Percentiles rank a stretch among this genome's conserved stretches.
Conservation (phyloP, 345 rosid genomes). For the Melaleuca quinquenervia region DNA sequence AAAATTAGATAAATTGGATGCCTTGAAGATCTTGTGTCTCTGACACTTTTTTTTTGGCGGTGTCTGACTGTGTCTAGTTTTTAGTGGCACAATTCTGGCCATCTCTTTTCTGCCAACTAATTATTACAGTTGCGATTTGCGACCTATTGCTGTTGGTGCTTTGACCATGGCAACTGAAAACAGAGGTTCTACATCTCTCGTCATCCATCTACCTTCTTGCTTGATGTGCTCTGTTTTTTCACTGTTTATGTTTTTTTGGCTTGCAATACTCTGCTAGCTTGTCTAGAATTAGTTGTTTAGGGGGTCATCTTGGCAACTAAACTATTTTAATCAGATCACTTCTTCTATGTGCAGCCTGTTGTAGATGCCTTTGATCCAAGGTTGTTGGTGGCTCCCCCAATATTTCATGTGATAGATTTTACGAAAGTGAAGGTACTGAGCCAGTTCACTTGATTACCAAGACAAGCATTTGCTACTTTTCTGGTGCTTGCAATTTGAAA, state of each 20-base stretch:
- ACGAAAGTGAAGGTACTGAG: conserved; percentile 57
- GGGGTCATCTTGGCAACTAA: conserved; percentile 2
- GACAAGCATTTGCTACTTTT: background rate
- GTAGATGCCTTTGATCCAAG: conserved; percentile 99
- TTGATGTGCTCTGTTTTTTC: background rate
- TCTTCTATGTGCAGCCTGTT: conserved; percentile 58
- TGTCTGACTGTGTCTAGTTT: background rate
- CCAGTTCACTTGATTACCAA: background rate
- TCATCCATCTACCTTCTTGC: background rate
- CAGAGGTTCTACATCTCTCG: background rate
- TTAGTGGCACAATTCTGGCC: background rate
- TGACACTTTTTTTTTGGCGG: background rate
- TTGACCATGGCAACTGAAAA: background rate
- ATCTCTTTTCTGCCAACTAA: background rate
- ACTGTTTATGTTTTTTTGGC: background rate
- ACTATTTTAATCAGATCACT: background rate
- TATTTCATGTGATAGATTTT: conserved; percentile 60
- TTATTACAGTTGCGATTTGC: background rate
- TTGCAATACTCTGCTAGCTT: background rate
- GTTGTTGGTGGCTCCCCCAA: conserved; percentile 73
- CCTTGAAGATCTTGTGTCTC: background rate
- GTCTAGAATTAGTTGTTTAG: background rate
- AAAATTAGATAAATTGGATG: background rate
- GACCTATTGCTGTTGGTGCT: background rate
- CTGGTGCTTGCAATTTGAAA: background rate